These are phyloP conservation scores for Dactylellina sp. DNA, from an alignment of 2,329 filamentous ascomycete species.

Conservation along the genomic window DNA sequence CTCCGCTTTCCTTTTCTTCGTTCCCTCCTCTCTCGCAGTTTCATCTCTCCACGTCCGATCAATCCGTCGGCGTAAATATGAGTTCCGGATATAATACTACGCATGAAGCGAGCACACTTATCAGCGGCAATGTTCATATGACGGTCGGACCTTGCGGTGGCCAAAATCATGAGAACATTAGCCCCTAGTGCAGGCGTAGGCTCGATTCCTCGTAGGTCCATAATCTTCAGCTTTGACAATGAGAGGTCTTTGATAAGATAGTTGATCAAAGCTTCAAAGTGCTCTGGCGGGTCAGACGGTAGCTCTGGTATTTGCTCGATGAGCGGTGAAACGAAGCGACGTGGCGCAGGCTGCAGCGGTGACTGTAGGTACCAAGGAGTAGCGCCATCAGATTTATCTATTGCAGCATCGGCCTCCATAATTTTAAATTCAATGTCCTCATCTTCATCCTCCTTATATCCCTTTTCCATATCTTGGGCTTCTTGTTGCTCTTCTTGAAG, in stretches of 20 bases:
- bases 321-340: constrained; percentile 67
- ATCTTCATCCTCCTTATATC: constrained; percentile 25
- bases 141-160: constrained; percentile 89
- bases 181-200: constrained; percentile 87
- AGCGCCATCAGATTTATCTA: constrained; percentile 56
- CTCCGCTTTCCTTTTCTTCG: constrained; percentile 84
- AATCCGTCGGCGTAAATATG: constrained; percentile 79
- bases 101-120: constrained; percentile 86
- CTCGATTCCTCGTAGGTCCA: constrained; percentile 86
- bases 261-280: constrained; percentile 78
- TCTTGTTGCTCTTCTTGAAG: constrained; percentile 11
- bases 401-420: constrained; percentile 32
- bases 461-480: not conserved
- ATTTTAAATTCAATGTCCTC: constrained; percentile 54
- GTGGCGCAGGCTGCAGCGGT: constrained; percentile 67
- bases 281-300: constrained; percentile 77
- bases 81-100: constrained; percentile 65
- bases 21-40: constrained; percentile 83
- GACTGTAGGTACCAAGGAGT: constrained; percentile 87
- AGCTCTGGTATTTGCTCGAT: constrained; percentile 62
- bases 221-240: constrained; percentile 80
- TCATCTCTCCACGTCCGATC: constrained; percentile 89
- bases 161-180: constrained; percentile 91
- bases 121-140: constrained; percentile 93
- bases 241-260: constrained; percentile 87